Conservation (phyloP, 2,329 filamentous ascomycete genomes). For the Hymenoscyphus albidus region DNA sequence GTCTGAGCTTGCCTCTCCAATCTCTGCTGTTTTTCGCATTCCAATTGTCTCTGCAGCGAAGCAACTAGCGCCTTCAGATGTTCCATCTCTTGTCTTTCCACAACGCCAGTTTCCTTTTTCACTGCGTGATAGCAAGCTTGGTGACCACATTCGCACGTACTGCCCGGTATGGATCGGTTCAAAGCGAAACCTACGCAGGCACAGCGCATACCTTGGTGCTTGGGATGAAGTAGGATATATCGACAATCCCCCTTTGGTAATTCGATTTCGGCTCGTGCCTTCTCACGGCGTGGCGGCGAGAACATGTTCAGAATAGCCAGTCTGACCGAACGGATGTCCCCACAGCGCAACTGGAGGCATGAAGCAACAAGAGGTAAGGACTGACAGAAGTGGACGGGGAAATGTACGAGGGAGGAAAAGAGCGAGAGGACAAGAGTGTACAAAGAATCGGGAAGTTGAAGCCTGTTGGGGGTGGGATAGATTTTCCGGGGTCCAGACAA, state of each 20-base stretch:
- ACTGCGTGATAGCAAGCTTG: slow-evolving; percentile 55
- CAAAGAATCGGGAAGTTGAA: not conserved
- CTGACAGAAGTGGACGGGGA: slow-evolving; percentile 8
- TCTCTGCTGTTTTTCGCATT: slow-evolving; percentile 26
- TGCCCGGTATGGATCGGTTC: slow-evolving; percentile 50
- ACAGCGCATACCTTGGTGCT: slow-evolving; percentile 55
- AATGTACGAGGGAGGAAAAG: not conserved
- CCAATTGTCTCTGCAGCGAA: slow-evolving; percentile 43
- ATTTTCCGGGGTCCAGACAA: slow-evolving; percentile 1
- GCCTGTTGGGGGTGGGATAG: slow-evolving; percentile 4
- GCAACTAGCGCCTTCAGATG: slow-evolving; percentile 45
- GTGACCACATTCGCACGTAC: slow-evolving; percentile 56
- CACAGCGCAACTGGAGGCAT: slow-evolving; percentile 26
- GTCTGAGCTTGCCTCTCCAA: slow-evolving; percentile 37
- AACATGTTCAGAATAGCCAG: slow-evolving; percentile 27
- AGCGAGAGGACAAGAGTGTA: not conserved
- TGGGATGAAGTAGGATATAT: slow-evolving; percentile 54
- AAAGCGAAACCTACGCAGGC: slow-evolving; percentile 55
- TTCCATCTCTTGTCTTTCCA: slow-evolving; percentile 46
- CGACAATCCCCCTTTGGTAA: slow-evolving; percentile 57
- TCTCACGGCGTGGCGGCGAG: slow-evolving; percentile 31
- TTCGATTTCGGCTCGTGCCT: slow-evolving; percentile 39
- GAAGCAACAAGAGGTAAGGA: slow-evolving; percentile 19
- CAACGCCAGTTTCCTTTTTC: slow-evolving; percentile 40
- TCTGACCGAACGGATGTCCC: slow-evolving; percentile 25